phyloP scores from a whole-genome alignment of 192 early-diverging fungal genomes.

The Coemansia erecta region DNA sequence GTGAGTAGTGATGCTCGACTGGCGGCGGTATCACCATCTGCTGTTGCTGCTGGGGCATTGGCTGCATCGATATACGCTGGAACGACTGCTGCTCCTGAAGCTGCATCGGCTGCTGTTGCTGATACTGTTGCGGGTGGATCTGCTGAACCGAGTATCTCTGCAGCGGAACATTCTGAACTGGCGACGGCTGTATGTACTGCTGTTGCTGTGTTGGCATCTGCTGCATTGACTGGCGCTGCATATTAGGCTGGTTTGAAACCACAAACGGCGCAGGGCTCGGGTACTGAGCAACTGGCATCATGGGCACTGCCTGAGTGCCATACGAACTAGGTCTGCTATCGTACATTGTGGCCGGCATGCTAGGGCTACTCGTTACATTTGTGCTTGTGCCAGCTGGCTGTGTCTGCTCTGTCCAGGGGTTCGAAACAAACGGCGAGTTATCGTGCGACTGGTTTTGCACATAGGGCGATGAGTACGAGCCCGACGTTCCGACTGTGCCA shows the following conservation, averaged over 20 bases:
- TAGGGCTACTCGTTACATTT: neutral
- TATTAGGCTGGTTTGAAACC: neutral
- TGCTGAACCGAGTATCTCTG: conserved; percentile 5
- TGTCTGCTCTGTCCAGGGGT: conserved; percentile 5
- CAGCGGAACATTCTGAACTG: neutral
- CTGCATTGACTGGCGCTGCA: neutral
- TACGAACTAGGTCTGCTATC: neutral
- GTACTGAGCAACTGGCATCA: neutral
- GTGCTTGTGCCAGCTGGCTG: neutral
- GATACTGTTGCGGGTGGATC: conserved; percentile 7
- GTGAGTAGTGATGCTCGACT: neutral
- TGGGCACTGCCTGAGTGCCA: neutral
- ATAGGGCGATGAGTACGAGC: conserved; percentile 1
- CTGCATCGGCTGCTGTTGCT: conserved; percentile 15
- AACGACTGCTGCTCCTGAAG: conserved; percentile 1
- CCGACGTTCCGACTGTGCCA: neutral
- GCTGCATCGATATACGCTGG: neutral
- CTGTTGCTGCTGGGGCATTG: neutral
- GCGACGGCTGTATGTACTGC: conserved; percentile 1
- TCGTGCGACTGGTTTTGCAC: neutral
- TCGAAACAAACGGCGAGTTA: neutral
- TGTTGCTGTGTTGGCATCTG: neutral
- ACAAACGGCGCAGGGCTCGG: neutral
- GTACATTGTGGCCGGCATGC: neutral
- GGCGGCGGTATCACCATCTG: neutral